Conservation (phyloP, 257 asterid genomes). For the Solanum neorickii region DNA sequence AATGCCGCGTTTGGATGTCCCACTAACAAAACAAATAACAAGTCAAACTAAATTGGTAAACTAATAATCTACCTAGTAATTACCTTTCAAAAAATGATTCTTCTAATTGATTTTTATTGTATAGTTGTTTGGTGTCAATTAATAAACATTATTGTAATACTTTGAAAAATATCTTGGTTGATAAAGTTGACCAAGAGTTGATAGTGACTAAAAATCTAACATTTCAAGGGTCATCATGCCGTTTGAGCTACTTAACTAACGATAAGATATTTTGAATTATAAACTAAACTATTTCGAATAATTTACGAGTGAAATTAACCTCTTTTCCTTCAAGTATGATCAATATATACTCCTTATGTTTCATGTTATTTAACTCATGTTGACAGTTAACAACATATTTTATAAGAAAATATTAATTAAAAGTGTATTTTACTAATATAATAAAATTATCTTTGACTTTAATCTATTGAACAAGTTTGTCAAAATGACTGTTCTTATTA, state of each 20-base stretch:
- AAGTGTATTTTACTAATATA: too few relatives aligned
- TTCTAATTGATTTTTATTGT: not conserved
- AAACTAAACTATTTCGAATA: not conserved
- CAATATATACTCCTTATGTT: too few relatives aligned
- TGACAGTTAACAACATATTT: too few relatives aligned
- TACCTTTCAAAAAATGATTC: not conserved
- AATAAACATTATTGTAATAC: not conserved
- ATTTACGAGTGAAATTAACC: not conserved
- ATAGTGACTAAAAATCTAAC: not conserved
- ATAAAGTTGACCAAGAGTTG: not conserved
- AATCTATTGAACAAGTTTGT: too few relatives aligned
- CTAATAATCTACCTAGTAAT: not conserved
- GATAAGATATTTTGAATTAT: not conserved
- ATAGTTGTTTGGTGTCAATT: not conserved
- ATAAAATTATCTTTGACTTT: too few relatives aligned
- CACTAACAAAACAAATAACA: not conserved
- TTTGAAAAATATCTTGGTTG: not conserved
- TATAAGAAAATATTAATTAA: too few relatives aligned
- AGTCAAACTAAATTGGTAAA: not conserved
- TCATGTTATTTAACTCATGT: too few relatives aligned
- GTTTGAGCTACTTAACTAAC: not conserved
- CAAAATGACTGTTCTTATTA: not conserved
- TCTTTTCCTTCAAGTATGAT: not conserved
- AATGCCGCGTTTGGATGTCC: not conserved
- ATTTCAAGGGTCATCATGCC: not conserved